Evolutionary conservation across 2,329 filamentous ascomycete species (phyloP), one percentile per base, ranked within the genome.

Genomic region (Escovopsis sp.): DNA sequence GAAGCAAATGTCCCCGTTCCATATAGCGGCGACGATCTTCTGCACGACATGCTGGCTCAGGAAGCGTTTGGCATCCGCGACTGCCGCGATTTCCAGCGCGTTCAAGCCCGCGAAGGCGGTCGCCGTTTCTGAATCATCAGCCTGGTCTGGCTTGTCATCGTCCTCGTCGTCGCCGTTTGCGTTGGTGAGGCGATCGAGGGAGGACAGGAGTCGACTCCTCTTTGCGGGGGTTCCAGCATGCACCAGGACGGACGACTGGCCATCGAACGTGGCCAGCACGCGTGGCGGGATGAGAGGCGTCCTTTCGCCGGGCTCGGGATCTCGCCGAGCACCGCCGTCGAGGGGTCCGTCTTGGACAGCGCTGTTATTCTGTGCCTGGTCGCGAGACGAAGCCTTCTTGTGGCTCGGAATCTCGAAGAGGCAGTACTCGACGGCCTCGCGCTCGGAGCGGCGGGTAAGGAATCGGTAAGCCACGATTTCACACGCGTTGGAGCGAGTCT

Each of bases 1-100:
- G 53, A 92, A 90, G 27, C 87, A 72, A 40, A 93, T 85, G 44
- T 87, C 78, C 31, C 85, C 85, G 42, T 77, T 75, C 84, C 85
- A 92, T 36, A 93, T 82, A 33, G 80, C 80, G 31, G 80, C 79
- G 41, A 93, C 73, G 44, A 92, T 80, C 48, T 79, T 81, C 51
- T 93, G 85, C 10, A 92, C 79, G 3, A 82, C 72, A 40, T 70
- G 69, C 53, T 92, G 84, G 49, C 78, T 79, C 26, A 93, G 67
- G 45, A 93, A 92, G 31, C 80, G 80, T 59, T 93, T 93, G 21
- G 83, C 82, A 39, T 82, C 70, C 11, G 79, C 79, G 15, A 92
- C 75, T 31, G 79, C 77, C 18, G 84, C 85, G 48, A 93, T 87
- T 52, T 93, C 85, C 13, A 96, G 66, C 2, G 84, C 85, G 52